These are phyloP conservation scores for Trypanosoma boissoni DNA, from an alignment of 208 protist genomes.

Conservation along the genomic window DNA sequence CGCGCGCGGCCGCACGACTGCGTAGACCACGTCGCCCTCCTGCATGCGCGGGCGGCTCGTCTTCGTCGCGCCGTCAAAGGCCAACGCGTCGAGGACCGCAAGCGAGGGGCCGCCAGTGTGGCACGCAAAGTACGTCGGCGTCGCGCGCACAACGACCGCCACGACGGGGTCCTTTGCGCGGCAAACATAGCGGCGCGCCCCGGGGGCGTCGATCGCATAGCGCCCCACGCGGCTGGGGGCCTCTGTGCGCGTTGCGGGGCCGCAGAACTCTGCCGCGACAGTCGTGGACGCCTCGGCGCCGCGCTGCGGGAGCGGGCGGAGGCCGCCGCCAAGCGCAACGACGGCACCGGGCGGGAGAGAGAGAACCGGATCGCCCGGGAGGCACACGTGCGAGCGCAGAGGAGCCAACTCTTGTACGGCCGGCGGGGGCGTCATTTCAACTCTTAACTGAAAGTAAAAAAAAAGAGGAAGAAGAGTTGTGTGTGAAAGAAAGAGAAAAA, in stretches of 20 bases:
- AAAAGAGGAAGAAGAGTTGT: neutral
- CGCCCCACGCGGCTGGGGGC: conserved; percentile 26
- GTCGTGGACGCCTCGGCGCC: conserved; percentile 12
- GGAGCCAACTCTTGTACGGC: conserved; percentile 51
- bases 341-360: conserved; percentile 33
- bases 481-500: too few species aligned
- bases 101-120: conserved; percentile 46
- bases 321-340: conserved; percentile 61
- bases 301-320: conserved; percentile 33
- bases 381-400: conserved; percentile 60
- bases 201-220: conserved; percentile 54
- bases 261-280: conserved; percentile 61
- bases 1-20: conserved; percentile 47
- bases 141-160: conserved; percentile 51
- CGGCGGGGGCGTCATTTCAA: too few species aligned
- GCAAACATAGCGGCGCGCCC: conserved; percentile 55
- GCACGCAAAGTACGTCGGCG: conserved; percentile 62
- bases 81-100: conserved; percentile 63
- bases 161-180: conserved; percentile 65
- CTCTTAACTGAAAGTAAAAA: neutral
- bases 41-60: conserved; percentile 58
- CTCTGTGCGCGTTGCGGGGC: conserved; percentile 30
- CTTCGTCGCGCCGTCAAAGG: conserved; percentile 87
- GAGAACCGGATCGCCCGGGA: conserved; percentile 81
- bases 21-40: conserved; percentile 79